Evolutionary conservation across 306 rosid genomes (phyloP).

Genomic region (Glycyrrhiza uralensis): DNA sequence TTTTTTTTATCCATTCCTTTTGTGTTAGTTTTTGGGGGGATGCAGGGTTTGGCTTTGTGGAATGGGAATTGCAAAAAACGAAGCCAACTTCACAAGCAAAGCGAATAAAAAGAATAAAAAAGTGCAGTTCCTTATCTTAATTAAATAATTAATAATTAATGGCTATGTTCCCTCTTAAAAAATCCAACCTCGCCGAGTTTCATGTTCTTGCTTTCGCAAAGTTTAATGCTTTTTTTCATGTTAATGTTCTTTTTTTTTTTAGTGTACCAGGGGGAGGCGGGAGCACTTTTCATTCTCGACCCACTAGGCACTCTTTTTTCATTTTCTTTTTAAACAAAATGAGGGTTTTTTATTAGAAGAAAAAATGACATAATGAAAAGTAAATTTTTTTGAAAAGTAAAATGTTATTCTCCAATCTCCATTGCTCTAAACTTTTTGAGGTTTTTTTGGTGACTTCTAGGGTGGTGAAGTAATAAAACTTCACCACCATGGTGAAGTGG

Average conservation of each 20-base stretch:
- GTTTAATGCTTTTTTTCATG: constrained; percentile 21
- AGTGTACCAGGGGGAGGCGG: background rate
- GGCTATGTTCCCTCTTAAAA: constrained; percentile 33
- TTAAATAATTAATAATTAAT: no score
- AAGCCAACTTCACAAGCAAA: constrained; percentile 46
- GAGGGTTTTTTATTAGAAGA: no score
- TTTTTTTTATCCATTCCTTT: background rate
- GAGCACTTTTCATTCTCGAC: constrained; percentile 10
- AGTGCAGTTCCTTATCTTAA: constrained; percentile 37
- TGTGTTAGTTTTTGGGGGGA: constrained; percentile 30
- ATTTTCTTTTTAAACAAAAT: no score
- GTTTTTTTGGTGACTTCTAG: no score
- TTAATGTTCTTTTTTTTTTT: no score
- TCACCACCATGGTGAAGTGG: no score
- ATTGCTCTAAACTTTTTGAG: no score
- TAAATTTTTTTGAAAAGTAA: no score
- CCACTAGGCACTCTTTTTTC: background rate
- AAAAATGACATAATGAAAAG: no score
- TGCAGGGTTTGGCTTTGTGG: constrained; percentile 13
- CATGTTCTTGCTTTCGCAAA: constrained; percentile 26
- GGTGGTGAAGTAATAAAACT: no score
- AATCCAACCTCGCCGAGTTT: constrained; percentile 18
- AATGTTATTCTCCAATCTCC: no score
- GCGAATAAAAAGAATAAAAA: constrained; percentile 21
- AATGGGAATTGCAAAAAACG: constrained; percentile 34